A percentile compares a stretch with the other conserved stretches of the same genome.
phyloP scores from a whole-genome alignment of 2,329 filamentous ascomycete genomes.

The Diaporthe sp. region DNA sequence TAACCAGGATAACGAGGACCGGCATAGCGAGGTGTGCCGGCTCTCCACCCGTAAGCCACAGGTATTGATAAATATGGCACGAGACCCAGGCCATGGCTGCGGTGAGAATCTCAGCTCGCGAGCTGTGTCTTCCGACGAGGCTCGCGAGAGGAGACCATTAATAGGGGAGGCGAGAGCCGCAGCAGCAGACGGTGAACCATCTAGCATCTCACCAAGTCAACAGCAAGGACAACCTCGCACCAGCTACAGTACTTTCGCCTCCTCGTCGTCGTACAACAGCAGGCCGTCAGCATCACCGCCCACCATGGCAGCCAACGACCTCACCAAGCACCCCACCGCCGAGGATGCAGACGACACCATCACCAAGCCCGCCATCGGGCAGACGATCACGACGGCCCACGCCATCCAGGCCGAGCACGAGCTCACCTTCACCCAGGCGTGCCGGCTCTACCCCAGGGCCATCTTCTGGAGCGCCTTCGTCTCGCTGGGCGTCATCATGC shows the following conservation, averaged over 20 bases:
- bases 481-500: conserved; percentile 72
- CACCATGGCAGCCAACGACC: conserved; percentile 31
- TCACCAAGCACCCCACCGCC: conserved; percentile 30
- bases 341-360: conserved; percentile 28
- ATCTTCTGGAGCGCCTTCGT: conserved; percentile 72
- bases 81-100: conserved; percentile 4
- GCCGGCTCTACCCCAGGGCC: conserved; percentile 60
- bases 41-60: neutral
- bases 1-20: conserved; percentile 22
- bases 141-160: neutral
- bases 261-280: neutral
- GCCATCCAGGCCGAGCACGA: conserved; percentile 58
- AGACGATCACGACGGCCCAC: conserved; percentile 37
- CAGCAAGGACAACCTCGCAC: neutral
- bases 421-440: conserved; percentile 56
- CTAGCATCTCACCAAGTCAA: neutral
- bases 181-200: neutral
- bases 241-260: neutral
- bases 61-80: conserved; percentile 14
- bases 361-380: conserved; percentile 36
- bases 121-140: neutral
- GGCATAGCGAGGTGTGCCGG: neutral
- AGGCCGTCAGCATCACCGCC: neutral
- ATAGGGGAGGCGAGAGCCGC: neutral
- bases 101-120: neutral